phyloP scores from a whole-genome alignment of 768 basidiomycete genomes.

The Leucocoprinus birnbaumii region DNA sequence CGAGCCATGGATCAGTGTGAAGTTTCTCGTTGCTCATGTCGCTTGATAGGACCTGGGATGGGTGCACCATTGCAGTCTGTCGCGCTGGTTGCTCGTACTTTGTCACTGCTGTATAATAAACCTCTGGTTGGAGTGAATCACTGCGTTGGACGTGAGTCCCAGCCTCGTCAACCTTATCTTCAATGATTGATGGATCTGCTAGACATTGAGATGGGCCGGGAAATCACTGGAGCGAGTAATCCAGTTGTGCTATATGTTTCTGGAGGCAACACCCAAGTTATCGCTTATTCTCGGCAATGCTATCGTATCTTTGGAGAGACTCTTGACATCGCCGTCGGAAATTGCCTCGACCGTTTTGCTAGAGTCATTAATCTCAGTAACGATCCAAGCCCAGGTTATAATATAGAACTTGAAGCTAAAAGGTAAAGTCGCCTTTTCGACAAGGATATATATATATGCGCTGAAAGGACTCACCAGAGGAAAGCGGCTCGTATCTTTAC shows the following conservation, averaged over 20 bases:
- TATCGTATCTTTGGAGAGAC: slow-evolving; percentile 99
- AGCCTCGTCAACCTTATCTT: neutral
- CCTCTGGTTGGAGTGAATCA: slow-evolving; percentile 98
- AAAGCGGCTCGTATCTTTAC: slow-evolving; percentile 75
- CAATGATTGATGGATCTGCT: neutral
- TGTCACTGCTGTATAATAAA: slow-evolving; percentile 84
- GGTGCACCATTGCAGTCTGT: slow-evolving; percentile 96
- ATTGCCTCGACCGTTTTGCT: slow-evolving; percentile 96
- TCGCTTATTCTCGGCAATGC: slow-evolving; percentile 95
- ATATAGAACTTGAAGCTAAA: slow-evolving; percentile 95
- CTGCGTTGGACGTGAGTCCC: slow-evolving; percentile 88
- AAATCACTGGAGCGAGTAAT: slow-evolving; percentile 91
- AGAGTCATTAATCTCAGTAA: slow-evolving; percentile 92
- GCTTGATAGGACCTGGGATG: slow-evolving; percentile 91
- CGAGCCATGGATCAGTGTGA: slow-evolving; percentile 24
- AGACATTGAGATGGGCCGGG: slow-evolving; percentile 99
- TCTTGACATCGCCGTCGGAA: slow-evolving; percentile 98
- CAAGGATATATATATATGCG: neutral
- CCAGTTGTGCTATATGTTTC: slow-evolving; percentile 98
- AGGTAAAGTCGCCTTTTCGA: slow-evolving; percentile 48
- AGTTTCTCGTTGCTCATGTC: neutral
- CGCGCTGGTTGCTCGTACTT: slow-evolving; percentile 87
- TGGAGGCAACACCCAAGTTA: slow-evolving; percentile 98
- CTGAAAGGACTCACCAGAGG: slow-evolving; percentile 49
- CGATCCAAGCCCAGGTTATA: slow-evolving; percentile 94